A percentile compares a stretch with the other conserved stretches of the same genome.
Conservation (phyloP, 345 rosid species). For the Melaleuca alternifolia region DNA sequence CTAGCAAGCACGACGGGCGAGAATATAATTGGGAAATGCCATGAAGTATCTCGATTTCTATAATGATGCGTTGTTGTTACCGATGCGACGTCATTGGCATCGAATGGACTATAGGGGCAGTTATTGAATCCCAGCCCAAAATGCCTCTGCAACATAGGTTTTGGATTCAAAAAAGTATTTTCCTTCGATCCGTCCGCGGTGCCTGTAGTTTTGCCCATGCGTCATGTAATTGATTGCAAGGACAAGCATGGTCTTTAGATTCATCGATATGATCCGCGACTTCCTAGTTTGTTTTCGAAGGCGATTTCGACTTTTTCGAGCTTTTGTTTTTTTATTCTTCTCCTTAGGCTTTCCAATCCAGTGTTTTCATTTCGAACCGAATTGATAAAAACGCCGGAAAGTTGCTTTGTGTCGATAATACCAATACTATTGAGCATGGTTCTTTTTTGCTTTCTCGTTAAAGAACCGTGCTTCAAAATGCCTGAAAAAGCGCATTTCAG, state of each 20-base stretch:
- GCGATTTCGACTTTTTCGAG: not conserved
- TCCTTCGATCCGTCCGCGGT: not conserved
- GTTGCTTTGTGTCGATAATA: not conserved
- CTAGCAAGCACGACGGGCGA: not conserved
- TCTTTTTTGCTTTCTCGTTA: not conserved
- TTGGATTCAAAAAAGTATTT: not conserved
- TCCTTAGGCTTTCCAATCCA: not conserved
- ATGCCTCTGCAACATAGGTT: not conserved
- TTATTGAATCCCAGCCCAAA: not conserved
- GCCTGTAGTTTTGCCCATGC: not conserved
- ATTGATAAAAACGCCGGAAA: not conserved
- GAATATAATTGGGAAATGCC: not conserved
- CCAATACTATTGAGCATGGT: not conserved
- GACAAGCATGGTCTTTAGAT: not conserved
- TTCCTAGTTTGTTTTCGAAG: not conserved
- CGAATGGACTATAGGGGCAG: not conserved
- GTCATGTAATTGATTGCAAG: not conserved
- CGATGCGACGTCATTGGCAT: not conserved
- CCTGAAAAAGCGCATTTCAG: not conserved
- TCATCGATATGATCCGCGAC: not conserved
- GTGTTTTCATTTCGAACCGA: not conserved
- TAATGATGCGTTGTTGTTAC: not conserved
- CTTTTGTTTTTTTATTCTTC: not conserved
- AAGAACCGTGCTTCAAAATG: not conserved
- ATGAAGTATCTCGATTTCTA: not conserved